phyloP scores from a whole-genome alignment of 371 early-diverging fungal species.

The Mucor racemosus region DNA sequence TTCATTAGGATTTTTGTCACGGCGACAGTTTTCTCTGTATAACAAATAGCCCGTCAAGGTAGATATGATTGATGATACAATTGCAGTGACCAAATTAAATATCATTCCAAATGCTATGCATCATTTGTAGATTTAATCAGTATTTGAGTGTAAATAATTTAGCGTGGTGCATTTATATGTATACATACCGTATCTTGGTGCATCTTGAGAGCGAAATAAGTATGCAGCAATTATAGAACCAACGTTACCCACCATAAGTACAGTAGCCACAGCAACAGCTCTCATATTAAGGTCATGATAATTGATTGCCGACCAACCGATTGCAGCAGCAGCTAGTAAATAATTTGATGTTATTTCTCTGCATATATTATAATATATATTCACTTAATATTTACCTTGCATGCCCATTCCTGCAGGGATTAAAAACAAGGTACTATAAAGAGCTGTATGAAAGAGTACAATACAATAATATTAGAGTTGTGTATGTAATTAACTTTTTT shows the following conservation, averaged over 20 bases:
- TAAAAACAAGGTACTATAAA: slow-evolving; percentile 23
- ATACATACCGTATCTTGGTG: slow-evolving; percentile 33
- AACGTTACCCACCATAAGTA: slow-evolving; percentile 31
- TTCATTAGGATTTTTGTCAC: slow-evolving; percentile 16
- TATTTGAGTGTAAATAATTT: background rate
- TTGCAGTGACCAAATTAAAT: slow-evolving; percentile 23
- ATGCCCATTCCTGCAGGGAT: slow-evolving; percentile 35
- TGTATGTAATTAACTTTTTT: background rate
- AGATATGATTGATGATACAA: slow-evolving; percentile 17
- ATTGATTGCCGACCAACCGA: slow-evolving; percentile 37
- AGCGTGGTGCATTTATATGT: background rate
- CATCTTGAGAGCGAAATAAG: slow-evolving; percentile 30
- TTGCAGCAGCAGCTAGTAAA: slow-evolving; percentile 27
- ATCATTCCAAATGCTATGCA: slow-evolving; percentile 25
- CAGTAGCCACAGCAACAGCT: slow-evolving; percentile 35
- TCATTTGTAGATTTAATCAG: background rate
- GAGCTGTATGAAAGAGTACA: background rate
- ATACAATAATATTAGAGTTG: slow-evolving; percentile 1
- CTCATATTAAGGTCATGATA: slow-evolving; percentile 32
- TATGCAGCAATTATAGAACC: slow-evolving; percentile 40
- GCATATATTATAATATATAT: background rate
- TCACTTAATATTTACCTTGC: slow-evolving; percentile 26
- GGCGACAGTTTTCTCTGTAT: slow-evolving; percentile 24
- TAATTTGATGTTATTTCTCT: background rate
- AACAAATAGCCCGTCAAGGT: slow-evolving; percentile 22